phyloP scores from a whole-genome alignment of 768 basidiomycete genomes.

The Phaffia tasmanica region DNA sequence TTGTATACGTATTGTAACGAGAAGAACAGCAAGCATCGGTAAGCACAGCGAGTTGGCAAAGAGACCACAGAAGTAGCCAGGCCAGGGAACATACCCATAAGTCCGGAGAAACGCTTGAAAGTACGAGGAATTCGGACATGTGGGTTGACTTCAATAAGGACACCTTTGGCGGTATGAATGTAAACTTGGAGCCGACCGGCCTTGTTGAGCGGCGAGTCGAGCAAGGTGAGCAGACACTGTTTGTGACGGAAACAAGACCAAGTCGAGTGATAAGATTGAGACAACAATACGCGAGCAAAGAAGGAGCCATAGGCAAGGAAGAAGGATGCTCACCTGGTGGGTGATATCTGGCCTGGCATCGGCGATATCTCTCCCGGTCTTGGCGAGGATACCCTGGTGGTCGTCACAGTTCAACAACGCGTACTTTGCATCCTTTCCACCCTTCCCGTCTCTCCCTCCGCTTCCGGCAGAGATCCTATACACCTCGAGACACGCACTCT shows the following conservation, averaged over 20 bases:
- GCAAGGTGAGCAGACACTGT: slow-evolving; percentile 85
- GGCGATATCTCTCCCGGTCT: slow-evolving; percentile 93
- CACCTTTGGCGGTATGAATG: slow-evolving; percentile 91
- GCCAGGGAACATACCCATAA: slow-evolving; percentile 65
- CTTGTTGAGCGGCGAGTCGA: slow-evolving; percentile 97
- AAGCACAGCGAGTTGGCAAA: neutral
- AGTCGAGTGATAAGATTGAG: neutral
- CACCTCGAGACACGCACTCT: slow-evolving; percentile 90
- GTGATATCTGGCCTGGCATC: slow-evolving; percentile 99
- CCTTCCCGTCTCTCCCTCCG: slow-evolving; percentile 42
- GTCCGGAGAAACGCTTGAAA: slow-evolving; percentile 93
- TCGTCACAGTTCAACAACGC: slow-evolving; percentile 96
- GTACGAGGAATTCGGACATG: slow-evolving; percentile 95
- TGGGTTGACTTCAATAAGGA: slow-evolving; percentile 96
- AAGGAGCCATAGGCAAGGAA: neutral
- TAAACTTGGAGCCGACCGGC: slow-evolving; percentile 93
- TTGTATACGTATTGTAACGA: neutral
- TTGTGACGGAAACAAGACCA: neutral
- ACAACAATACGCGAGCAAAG: neutral
- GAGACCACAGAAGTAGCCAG: neutral
- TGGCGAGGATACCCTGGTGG: slow-evolving; percentile 95
- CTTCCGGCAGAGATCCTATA: slow-evolving; percentile 67
- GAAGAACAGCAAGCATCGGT: neutral
- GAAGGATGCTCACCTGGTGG: slow-evolving; percentile 62
- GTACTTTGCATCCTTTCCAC: slow-evolving; percentile 72